A percentile compares a stretch with the other conserved stretches of the same genome.
phyloP scores from a whole-genome alignment of 306 rosid species.

The Neltuma alba region DNA sequence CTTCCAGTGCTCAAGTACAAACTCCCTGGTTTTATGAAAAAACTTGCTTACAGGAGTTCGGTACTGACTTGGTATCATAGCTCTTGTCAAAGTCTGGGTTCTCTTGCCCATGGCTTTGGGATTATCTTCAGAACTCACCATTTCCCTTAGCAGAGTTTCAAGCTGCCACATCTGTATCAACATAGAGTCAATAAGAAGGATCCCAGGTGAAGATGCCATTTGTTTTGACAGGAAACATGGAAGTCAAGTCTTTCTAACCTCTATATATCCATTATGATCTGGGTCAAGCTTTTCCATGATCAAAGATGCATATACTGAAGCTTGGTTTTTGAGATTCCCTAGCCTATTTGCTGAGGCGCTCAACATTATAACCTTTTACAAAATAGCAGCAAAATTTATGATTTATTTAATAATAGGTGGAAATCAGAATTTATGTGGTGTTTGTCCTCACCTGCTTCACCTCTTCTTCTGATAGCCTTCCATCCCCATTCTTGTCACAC shows the following conservation, averaged over 20 bases:
- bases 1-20: slow-evolving; percentile 65
- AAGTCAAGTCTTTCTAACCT: slow-evolving; percentile 52
- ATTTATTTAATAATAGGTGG: slow-evolving; percentile 19
- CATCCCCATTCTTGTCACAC: slow-evolving; percentile 99
- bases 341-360: slow-evolving; percentile 91
- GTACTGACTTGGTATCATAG: slow-evolving; percentile 74
- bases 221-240: not conserved
- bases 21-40: slow-evolving; percentile 35
- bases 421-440: slow-evolving; percentile 14
- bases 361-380: slow-evolving; percentile 82
- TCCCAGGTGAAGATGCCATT: not conserved
- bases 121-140: slow-evolving; percentile 56
- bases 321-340: slow-evolving; percentile 73
- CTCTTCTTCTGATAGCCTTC: slow-evolving; percentile 86
- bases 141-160: slow-evolving; percentile 69
- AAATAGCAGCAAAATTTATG: slow-evolving; percentile 32
- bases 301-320: slow-evolving; percentile 71
- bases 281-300: slow-evolving; percentile 98
- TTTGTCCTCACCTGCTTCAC: slow-evolving; percentile 73
- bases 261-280: slow-evolving; percentile 84
- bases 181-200: not conserved
- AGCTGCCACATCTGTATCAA: slow-evolving; percentile 81
- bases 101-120: slow-evolving; percentile 17
- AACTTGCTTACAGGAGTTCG: slow-evolving; percentile 58
- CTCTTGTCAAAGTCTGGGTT: slow-evolving; percentile 53